A percentile compares a stretch with the other conserved stretches of the same genome.
phyloP scores from a whole-genome alignment of 2,329 filamentous ascomycete species.

The Trematosphaeria pertusa region DNA sequence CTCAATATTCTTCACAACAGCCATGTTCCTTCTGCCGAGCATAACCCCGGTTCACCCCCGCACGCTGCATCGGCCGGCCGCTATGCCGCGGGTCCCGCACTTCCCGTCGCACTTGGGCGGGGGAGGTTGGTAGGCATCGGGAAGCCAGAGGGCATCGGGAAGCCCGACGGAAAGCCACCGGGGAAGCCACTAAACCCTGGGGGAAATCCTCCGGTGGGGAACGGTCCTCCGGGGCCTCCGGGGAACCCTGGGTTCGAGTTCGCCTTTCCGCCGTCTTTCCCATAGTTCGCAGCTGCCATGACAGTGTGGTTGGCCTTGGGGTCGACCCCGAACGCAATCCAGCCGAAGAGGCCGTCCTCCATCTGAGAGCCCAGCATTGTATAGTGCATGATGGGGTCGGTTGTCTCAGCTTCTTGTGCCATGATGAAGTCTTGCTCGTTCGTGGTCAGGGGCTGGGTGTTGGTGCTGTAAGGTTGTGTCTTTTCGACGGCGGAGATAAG shows the following conservation, averaged over 20 bases:
- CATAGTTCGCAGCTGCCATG: constrained; percentile 32
- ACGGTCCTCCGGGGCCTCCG: background rate
- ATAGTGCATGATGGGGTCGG: constrained; percentile 65
- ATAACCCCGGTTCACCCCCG: no score
- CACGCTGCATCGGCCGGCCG: background rate
- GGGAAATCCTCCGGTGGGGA: background rate
- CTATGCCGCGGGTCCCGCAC: background rate
- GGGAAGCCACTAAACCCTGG: background rate
- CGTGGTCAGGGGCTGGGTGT: constrained; percentile 53
- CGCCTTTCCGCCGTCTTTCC: constrained; percentile 34
- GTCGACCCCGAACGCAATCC: constrained; percentile 41
- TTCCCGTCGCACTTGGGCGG: background rate
- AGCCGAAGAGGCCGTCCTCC: constrained; percentile 40
- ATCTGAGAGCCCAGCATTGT: constrained; percentile 60
- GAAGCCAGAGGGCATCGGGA: background rate
- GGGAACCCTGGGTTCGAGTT: constrained; percentile 24
- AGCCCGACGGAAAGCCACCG: background rate
- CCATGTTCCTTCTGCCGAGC: no score
- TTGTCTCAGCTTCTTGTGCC: constrained; percentile 54
- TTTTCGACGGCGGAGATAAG: constrained; percentile 61
- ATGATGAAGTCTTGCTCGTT: constrained; percentile 62
- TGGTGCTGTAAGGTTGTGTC: constrained; percentile 52
- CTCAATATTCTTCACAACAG: no score
- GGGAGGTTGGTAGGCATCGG: no score
- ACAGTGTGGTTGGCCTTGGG: constrained; percentile 32